phyloP scores from a whole-genome alignment of 2,329 filamentous ascomycete species.

The Claviceps pusilla region DNA sequence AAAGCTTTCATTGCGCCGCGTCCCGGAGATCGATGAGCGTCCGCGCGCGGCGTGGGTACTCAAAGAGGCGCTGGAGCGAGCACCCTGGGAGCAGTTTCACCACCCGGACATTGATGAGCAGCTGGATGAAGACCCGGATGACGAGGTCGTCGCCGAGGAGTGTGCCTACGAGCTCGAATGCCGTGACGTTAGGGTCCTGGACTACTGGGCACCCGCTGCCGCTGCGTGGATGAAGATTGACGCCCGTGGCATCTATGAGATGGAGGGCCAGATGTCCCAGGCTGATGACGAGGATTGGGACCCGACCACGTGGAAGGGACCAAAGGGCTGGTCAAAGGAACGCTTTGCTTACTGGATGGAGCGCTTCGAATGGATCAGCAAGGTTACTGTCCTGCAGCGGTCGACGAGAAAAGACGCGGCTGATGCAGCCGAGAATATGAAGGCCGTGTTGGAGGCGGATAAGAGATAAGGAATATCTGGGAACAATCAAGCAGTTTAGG shows the following conservation, averaged over 20 bases:
- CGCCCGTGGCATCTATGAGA: neutral
- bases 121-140: neutral
- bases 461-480: neutral
- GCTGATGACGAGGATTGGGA: neutral
- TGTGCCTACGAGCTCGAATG: conserved; percentile 3
- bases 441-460: neutral
- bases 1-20: neutral
- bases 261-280: neutral
- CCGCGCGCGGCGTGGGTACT: neutral
- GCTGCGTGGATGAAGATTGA: neutral
- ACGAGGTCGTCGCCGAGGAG: neutral
- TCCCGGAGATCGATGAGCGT: neutral
- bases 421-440: neutral
- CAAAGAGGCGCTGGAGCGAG: neutral
- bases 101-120: conserved; percentile 1
- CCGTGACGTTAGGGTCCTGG: conserved; percentile 1
- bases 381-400: neutral
- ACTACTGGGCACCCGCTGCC: conserved; percentile 3
- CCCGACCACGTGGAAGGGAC: neutral
- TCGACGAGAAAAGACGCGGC: neutral
- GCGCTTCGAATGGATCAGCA: conserved; percentile 1
- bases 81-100: conserved; percentile 2
- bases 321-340: neutral
- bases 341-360: conserved; percentile 1
- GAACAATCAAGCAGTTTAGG: no score